phyloP scores from a whole-genome alignment of 169 alveolate genomes.

The Plasmodium ovale region DNA sequence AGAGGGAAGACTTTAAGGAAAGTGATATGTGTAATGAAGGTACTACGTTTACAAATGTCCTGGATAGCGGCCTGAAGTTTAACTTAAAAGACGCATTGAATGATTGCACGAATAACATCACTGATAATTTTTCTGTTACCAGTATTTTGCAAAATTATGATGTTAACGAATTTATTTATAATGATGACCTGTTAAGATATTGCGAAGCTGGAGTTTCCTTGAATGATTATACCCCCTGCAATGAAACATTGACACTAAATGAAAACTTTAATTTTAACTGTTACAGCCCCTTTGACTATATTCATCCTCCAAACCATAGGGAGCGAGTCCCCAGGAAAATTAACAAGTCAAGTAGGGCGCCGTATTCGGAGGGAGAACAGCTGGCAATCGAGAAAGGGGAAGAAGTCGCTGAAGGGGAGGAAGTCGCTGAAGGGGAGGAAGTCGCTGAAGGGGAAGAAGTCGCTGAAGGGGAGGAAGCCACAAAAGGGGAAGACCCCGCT shows the following conservation, averaged over 20 bases:
- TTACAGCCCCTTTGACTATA: conserved; percentile 27
- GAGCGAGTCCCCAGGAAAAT: too few relatives aligned
- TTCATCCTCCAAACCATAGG: conserved; percentile 61
- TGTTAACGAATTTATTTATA: conserved; percentile 41
- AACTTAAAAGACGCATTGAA: conserved; percentile 21
- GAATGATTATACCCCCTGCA: conserved; percentile 26
- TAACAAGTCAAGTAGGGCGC: neutral
- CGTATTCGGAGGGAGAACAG: neutral
- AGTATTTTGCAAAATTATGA: conserved; percentile 56
- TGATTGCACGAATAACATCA: conserved; percentile 11
- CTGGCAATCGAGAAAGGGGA: neutral
- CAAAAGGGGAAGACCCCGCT: neutral
- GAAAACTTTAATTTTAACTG: conserved; percentile 35
- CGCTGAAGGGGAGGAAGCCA: neutral
- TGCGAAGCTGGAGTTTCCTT: conserved; percentile 47
- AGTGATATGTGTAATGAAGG: neutral
- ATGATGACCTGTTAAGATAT: conserved; percentile 60
- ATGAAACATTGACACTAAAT: conserved; percentile 25
- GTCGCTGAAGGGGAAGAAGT: neutral
- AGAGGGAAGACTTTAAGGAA: conserved; percentile 14
- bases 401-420: neutral
- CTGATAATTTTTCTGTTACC: conserved; percentile 32
- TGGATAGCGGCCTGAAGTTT: neutral
- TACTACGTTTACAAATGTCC: neutral
- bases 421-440: neutral